Evolutionary conservation across 768 basidiomycete species (phyloP), one percentile per base, ranked within the genome.

Genomic region (Podaxis carcinomalis): DNA sequence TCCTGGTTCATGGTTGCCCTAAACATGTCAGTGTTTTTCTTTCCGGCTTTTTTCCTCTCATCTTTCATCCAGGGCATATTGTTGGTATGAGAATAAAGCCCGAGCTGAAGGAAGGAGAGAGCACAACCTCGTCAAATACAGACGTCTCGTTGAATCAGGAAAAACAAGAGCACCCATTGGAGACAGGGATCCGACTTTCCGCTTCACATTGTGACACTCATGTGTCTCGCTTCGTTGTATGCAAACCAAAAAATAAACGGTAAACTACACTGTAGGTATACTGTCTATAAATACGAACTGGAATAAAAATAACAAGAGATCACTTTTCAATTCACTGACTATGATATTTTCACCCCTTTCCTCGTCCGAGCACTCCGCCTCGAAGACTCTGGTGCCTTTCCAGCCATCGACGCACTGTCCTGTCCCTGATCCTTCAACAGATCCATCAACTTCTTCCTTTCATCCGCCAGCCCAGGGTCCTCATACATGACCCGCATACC

Each of bases 401-500:
- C 62, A 46, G 32, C 44, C 50, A 36, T 56, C 40, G 21, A 36
- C 51, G 36, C 56, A 51, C 63, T 37, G 37, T 62, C 56, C 39
- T 64, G 66, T 11, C 62, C 62, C 47, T 54, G 68, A 36, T 64
- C 66, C 42, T 70, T 79, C 49, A 89, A 67, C 66, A 90, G 70
- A 57, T 72, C 77, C 80, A 88, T 78, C 64, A 90, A 67, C 68
- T 81, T 75, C 62, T 78, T 74, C 70, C 81, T 81, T 70, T 87
- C 87, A 51, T 81, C 82, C 42, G 74, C 70, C 73, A 89, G 84
- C 21, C 72, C 81, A 1, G 87, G 87, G 70, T 90, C 88, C 68
- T 88, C 87, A 63, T 90, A 91, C 60, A 76, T 78, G 7, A 90
- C 86, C 4, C 80, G 76, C 69, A 84, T 73, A 65, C 80, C 80